phyloP scores from a whole-genome alignment of 1,284 basidiomycete species.

The Athelia sp. region DNA sequence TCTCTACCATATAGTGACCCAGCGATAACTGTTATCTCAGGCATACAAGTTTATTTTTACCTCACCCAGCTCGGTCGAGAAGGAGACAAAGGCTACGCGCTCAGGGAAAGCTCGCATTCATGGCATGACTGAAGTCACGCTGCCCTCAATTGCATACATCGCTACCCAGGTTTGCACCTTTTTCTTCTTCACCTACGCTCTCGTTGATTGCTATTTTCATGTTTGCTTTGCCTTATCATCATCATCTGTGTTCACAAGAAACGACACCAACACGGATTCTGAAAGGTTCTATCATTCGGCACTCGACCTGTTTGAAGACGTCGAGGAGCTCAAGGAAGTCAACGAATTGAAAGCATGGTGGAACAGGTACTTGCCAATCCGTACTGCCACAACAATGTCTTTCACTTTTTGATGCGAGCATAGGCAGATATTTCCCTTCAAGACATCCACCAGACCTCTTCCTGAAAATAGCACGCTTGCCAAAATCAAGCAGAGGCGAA shows the following conservation, averaged over 20 bases:
- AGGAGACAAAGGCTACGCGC: background rate
- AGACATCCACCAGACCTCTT: background rate
- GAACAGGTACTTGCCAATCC: background rate
- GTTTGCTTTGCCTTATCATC: background rate
- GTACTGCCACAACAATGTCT: background rate
- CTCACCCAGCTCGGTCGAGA: background rate
- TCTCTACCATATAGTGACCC: background rate
- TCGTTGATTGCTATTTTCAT: background rate
- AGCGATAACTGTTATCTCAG: background rate
- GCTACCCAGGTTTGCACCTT: background rate
- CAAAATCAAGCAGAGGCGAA: slow-evolving; percentile 3
- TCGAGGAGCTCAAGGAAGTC: background rate
- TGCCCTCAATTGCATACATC: background rate
- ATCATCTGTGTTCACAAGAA: background rate
- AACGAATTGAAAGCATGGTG: background rate
- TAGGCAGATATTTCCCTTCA: slow-evolving; percentile 2
- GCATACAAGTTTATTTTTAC: background rate
- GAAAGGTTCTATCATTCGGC: background rate
- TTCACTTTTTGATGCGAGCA: background rate
- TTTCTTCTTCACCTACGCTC: background rate
- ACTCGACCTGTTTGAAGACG: background rate
- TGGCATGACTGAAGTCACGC: slow-evolving; percentile 1
- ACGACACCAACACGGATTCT: background rate
- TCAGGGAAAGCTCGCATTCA: background rate
- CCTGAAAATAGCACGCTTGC: slow-evolving; percentile 1